Evolutionary conservation across 108 stramenopile species (phyloP).

Genomic region (Nitzschia inconspicua): DNA sequence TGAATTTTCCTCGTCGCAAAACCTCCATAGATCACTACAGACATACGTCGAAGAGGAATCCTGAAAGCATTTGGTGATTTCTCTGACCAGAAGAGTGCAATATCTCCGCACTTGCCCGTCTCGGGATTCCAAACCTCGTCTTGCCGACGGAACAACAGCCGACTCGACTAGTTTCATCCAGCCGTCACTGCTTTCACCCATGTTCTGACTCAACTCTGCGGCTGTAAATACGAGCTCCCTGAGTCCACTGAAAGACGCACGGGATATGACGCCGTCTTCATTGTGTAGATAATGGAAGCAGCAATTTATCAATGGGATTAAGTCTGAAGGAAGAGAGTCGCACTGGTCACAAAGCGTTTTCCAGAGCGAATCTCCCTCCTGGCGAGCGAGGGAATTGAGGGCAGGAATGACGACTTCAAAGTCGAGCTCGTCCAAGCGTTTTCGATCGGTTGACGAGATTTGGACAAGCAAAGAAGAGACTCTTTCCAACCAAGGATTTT

Average conservation of each 20-base stretch:
- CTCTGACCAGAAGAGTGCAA: constrained; percentile 63
- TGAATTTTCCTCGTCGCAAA: constrained; percentile 73
- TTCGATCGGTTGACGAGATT: constrained; percentile 49
- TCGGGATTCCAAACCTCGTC: constrained; percentile 51
- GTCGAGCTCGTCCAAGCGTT: constrained; percentile 77
- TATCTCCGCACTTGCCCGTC: constrained; percentile 40
- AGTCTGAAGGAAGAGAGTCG: constrained; percentile 26
- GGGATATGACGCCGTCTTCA: constrained; percentile 71
- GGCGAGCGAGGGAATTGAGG: constrained; percentile 49
- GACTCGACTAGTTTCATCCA: constrained; percentile 75
- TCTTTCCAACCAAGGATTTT: constrained; percentile 4
- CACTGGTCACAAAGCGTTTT: constrained; percentile 20
- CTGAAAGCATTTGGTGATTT: constrained; percentile 45
- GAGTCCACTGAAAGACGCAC: constrained; percentile 64
- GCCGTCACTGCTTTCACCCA: constrained; percentile 9
- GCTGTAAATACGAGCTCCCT: constrained; percentile 55
- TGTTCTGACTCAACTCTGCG: constrained; percentile 18
- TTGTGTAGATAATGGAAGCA: constrained; percentile 74
- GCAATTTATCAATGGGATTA: constrained; percentile 58
- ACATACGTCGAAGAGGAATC: constrained; percentile 44
- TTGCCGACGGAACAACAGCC: constrained; percentile 48
- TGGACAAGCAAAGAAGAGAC: constrained; percentile 39
- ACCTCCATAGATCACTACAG: constrained; percentile 66
- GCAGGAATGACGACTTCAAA: constrained; percentile 70
- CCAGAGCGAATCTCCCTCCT: constrained; percentile 34